Evolutionary conservation across 805 yeast genomes (phyloP), one percentile per base, ranked within the genome.

Genomic region (Hanseniaspora valbyensis): DNA sequence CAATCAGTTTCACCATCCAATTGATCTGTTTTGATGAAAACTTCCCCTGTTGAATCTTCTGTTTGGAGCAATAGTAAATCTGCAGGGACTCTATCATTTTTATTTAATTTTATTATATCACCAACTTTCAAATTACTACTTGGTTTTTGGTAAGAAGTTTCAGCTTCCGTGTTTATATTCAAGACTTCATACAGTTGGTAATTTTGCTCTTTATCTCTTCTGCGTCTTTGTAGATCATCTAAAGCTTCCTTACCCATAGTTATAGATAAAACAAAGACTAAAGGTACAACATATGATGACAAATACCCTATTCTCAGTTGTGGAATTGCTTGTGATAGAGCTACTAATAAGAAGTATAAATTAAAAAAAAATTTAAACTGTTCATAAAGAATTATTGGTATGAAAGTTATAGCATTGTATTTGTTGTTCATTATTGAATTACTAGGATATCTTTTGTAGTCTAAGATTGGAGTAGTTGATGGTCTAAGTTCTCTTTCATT

Each of bases 1-100:
- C 99, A 92, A 67, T 92, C 99, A 5, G 99, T 92, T 65, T 92
- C 99, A 61, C 99, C 99, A 65, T 92, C 99, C 45, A 92, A 71
- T 67, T 92, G 99, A 69, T 92, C 99, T 0, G 99, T 92, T 59
- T 95, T 84, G 56, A 92, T 85, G 59, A 94, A 92, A 1, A 89
- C 75, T 61, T 92, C 99, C 7, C 96, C 96, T 2, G 75, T 72
- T 2, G 72, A 61, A 61, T 86, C 96, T 52, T 87, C 80, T 0
- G 95, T 81, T 61, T 86, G 94, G 40, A 92, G 67, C 25, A 92
- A 66, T 7, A 92, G 69, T 78, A 88, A 73, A 65, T 92, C 99
- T 0, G 98, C 97, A 0, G 99, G 99, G 2, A 92, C 77, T 50
- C 98, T 76, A 52, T 76, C 78, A 60, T 83, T 94, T 58, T 89